Base-by-base conservation (phyloP, 1,284 basidiomycete genomes). In the Vanrija sp. region DNA sequence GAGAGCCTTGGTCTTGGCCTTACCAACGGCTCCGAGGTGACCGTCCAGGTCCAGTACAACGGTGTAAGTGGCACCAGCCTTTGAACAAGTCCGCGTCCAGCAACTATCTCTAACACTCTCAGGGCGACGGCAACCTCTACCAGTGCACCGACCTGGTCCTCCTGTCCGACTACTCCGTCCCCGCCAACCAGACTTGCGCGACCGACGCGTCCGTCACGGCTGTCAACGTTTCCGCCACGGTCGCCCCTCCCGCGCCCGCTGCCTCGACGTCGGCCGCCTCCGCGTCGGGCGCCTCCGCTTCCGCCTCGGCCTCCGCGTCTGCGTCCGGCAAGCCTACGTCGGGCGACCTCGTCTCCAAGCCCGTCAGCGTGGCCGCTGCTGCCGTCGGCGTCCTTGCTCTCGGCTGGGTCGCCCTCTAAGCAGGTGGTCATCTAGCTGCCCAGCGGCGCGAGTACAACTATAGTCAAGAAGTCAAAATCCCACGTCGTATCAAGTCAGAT, bases 61-160 rank as follows among this genome's bases (percentile, higher is more conserved):
- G 71, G 70, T 8, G 71, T 70, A 47, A 60, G 68, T n/a, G n/a
- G n/a, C n/a, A n/a, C n/a, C n/a, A n/a, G n/a, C n/a, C n/a, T 66
- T 19, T 12, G 9, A 6, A 1, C 22, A 15, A 38, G 31, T 14
- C 24, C 3, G 4, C 3, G 2, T 22, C 22, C 7, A 12, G n/a
- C 15, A 1, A 4, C 31, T 6, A 6, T 4, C 16, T 12, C 41
- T 53, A 15, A 49, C 47, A 82, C 2, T 69, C 85, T 23, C 81
- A 86, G 78, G 77, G 85, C 18, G 87, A 89, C 66, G 84, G 84
- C 35, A 64, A 75, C 44, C 78, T 88, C 9, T 88, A 78, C 75
- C 86, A 89, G 83, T 89, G 87, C 66, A 79, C 86, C 43, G 87
- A 89, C 72, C 71, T 90, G 49, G 82, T 84, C 7, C 77, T 90